Conservation (phyloP, 2,329 filamentous ascomycete species). For the Aspergillus carbonarius region DNA sequence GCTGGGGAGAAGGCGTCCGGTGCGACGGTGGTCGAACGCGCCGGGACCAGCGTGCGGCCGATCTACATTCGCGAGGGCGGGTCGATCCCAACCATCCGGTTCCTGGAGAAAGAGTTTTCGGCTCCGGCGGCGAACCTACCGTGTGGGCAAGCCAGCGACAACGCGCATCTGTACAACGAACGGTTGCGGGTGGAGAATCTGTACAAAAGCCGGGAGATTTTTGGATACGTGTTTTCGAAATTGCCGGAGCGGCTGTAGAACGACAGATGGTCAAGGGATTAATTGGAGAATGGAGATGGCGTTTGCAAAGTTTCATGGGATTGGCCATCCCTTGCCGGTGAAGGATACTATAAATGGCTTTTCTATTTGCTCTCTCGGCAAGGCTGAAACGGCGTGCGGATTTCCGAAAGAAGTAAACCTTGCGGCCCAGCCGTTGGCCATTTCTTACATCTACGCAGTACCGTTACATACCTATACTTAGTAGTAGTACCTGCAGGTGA, state of each 20-base stretch:
- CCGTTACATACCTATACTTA: not conserved
- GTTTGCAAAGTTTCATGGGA: not conserved
- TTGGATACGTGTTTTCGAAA: conserved; percentile 77
- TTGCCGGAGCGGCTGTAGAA: conserved; percentile 45
- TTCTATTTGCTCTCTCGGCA: too few relatives aligned
- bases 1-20: not conserved
- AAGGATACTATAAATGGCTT: too few relatives aligned
- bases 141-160: conserved; percentile 91
- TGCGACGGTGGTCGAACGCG: not conserved
- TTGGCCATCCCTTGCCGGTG: too few relatives aligned
- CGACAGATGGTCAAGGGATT: not conserved
- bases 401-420: not conserved
- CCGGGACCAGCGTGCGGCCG: conserved; percentile 46
- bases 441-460: too few relatives aligned
- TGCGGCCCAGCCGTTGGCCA: not conserved
- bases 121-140: conserved; percentile 91
- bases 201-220: conserved; percentile 88
- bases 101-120: conserved; percentile 88
- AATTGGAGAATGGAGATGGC: not conserved
- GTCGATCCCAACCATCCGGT: conserved; percentile 90
- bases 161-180: conserved; percentile 93
- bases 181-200: conserved; percentile 83
- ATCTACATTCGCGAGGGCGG: conserved; percentile 95
- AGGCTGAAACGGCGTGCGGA: not conserved
- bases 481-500: not conserved